Evolutionary conservation across 2,329 filamentous ascomycete genomes (phyloP).

Genomic region (Fusarium oxysporum): DNA sequence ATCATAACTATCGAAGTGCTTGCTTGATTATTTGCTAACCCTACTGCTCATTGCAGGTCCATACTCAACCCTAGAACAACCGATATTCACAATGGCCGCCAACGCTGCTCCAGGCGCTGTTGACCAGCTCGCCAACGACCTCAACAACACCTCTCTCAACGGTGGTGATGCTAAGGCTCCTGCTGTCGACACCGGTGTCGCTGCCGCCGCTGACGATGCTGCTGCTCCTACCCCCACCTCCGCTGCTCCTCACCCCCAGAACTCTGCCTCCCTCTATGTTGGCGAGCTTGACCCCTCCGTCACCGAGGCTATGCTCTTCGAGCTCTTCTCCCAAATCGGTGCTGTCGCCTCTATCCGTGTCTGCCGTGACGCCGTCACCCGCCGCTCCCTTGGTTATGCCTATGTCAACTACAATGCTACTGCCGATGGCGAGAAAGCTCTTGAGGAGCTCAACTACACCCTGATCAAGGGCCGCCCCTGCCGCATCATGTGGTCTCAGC

Average conservation of each 20-base stretch:
- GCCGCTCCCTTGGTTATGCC: conserved; percentile 97
- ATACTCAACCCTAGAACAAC: conserved; percentile 27
- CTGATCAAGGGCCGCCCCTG: conserved; percentile 98
- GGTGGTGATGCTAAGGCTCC: conserved; percentile 74
- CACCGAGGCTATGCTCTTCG: conserved; percentile 99
- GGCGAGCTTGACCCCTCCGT: conserved; percentile 98
- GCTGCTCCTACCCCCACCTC: conserved; percentile 79
- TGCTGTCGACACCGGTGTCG: conserved; percentile 80
- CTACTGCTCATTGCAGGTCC: conserved; percentile 26
- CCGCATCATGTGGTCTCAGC: conserved; percentile 99
- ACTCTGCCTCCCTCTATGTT: conserved; percentile 98
- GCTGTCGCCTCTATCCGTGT: conserved; percentile 99
- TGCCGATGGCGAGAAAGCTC: conserved; percentile 93
- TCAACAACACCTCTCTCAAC: conserved; percentile 77
- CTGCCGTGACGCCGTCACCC: conserved; percentile 98
- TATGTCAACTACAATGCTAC: conserved; percentile 99
- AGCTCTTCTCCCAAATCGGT: conserved; percentile 99
- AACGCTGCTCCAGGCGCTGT: conserved; percentile 70
- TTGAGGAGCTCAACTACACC: conserved; percentile 99
- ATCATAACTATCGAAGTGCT: conserved; percentile 7
- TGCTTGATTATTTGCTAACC: conserved; percentile 34
- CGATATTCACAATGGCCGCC: conserved; percentile 67
- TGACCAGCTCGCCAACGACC: conserved; percentile 85
- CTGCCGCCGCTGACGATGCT: conserved; percentile 65
- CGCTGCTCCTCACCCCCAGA: conserved; percentile 82